Conservation (phyloP, 2,329 filamentous ascomycete species). For the Trematosphaeria pertusa region DNA sequence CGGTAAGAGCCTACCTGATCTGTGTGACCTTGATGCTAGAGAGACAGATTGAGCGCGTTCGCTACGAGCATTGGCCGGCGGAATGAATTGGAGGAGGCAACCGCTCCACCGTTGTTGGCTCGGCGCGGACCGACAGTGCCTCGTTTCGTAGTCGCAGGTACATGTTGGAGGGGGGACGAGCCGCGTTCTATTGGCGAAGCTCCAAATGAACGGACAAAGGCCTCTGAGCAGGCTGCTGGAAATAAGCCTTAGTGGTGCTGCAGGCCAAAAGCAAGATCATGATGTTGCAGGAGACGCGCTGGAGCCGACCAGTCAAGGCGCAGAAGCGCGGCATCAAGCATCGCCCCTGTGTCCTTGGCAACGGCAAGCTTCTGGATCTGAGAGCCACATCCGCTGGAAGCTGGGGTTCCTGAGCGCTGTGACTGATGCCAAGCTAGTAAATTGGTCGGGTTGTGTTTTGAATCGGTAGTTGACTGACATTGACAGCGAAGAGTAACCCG, state of each 20-base stretch:
- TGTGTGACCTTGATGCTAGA: too few relatives aligned
- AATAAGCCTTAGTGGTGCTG: slow-evolving; percentile 4
- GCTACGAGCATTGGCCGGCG: slow-evolving; percentile 11
- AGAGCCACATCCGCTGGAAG: slow-evolving; percentile 30
- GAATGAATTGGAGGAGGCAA: slow-evolving; percentile 10
- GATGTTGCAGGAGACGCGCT: slow-evolving; percentile 23
- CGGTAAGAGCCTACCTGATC: too few relatives aligned
- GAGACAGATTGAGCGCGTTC: slow-evolving; percentile 4
- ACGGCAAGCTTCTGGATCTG: slow-evolving; percentile 24
- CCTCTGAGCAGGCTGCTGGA: not conserved
- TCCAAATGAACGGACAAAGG: slow-evolving; percentile 14
- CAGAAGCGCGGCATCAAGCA: slow-evolving; percentile 26
- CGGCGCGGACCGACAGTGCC: slow-evolving; percentile 10
- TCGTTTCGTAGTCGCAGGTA: slow-evolving; percentile 1
- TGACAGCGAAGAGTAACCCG: too few relatives aligned
- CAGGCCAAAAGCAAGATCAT: slow-evolving; percentile 3
- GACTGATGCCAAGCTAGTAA: not conserved
- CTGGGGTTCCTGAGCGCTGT: slow-evolving; percentile 13
- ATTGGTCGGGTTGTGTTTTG: too few relatives aligned
- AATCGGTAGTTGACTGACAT: too few relatives aligned
- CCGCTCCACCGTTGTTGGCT: slow-evolving; percentile 3
- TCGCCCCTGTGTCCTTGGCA: slow-evolving; percentile 34
- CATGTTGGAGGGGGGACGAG: too few relatives aligned
- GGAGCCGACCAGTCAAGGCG: slow-evolving; percentile 32
- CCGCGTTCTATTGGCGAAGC: slow-evolving; percentile 21